Conservation (phyloP, 2,329 filamentous ascomycete genomes). For the Monosporascus cannonballus region DNA sequence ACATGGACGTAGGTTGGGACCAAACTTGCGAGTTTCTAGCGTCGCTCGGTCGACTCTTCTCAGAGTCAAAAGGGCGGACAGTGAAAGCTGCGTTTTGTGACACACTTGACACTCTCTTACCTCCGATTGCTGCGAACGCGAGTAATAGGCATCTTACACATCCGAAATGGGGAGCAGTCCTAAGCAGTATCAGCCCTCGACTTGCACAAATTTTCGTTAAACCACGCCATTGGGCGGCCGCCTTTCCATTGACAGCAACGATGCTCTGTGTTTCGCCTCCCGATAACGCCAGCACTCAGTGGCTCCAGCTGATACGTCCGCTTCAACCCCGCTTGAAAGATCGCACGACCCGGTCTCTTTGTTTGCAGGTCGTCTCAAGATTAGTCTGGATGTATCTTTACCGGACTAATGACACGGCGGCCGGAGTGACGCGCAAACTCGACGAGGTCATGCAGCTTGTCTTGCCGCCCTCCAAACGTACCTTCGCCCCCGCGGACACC, state of each 20-base stretch:
- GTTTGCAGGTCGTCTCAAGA: constrained; percentile 83
- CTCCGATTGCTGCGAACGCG: constrained; percentile 80
- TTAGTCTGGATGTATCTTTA: constrained; percentile 94
- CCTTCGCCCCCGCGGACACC: constrained; percentile 75
- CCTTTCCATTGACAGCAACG: constrained; percentile 82
- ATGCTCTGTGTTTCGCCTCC: constrained; percentile 82
- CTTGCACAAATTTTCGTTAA: constrained; percentile 83
- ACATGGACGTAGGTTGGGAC: constrained; percentile 71
- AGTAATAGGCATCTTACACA: constrained; percentile 69
- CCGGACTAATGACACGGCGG: constrained; percentile 66
- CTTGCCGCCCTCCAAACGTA: constrained; percentile 72
- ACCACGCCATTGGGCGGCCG: constrained; percentile 83
- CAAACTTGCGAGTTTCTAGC: constrained; percentile 86
- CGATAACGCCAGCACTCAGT: constrained; percentile 78
- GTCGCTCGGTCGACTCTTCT: constrained; percentile 74
- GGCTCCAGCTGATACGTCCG: constrained; percentile 74
- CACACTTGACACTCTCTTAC: constrained; percentile 76
- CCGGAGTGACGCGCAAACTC: constrained; percentile 67
- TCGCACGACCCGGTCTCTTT: constrained; percentile 67
- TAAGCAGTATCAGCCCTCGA: constrained; percentile 71
- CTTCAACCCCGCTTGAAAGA: constrained; percentile 82
- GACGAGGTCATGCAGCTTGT: constrained; percentile 86
- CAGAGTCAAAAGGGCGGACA: constrained; percentile 76
- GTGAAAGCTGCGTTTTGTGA: constrained; percentile 95
- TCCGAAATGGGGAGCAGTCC: constrained; percentile 80